Evolutionary conservation across 495 filamentous ascomycete species (phyloP), one percentile per base, ranked within the genome.

Genomic region (Jackrogersella multiformis): DNA sequence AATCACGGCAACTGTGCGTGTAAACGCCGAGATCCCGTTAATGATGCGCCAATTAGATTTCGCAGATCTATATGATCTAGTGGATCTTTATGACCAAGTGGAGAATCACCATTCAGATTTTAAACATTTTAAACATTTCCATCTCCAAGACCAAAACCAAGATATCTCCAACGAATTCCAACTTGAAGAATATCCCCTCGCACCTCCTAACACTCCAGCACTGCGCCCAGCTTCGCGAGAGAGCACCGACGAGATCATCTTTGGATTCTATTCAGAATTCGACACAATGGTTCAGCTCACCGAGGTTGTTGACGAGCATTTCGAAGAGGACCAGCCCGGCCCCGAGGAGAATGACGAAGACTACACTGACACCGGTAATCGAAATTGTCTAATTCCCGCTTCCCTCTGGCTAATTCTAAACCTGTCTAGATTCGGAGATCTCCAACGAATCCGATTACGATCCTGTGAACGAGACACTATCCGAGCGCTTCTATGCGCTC

Each of bases 291-390:
- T 99, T 76, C 91, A 96, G 80, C 91, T 99, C 68, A 89, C 88
- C 69, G 96, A 97, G 81, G 94, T 99, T 74, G 88, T 94, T 65
- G 95, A 99, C 77, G 93, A 96, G 82, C 92, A 95, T 78, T 97
- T 97, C 84, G 81, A 87, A 74, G 78, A 89, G 70, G 90, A 91
- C 78, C 88, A 90, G 68, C 81, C 84, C 44, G 85, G 91, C 46
- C 81, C 80, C 62, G 87, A 90, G 61, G 90, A 90, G 61, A 89
- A 95, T 67, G 91, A 96, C 45, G 92, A 94, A 39, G 91, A 94
- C 77, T 95, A 88, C 81, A 94, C 89, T 66, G 93, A 97, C 76
- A 92, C 90, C 54, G 94, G 94, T 93, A 85, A 39, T 56, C 28
- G 39, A 56, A 12, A 21, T 61, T 56, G 41, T 61, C 36, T 26